Percentiles rank a stretch among this genome's conserved stretches.
phyloP scores from a whole-genome alignment of 1,284 basidiomycete species.

The Athelia psychrophila region DNA sequence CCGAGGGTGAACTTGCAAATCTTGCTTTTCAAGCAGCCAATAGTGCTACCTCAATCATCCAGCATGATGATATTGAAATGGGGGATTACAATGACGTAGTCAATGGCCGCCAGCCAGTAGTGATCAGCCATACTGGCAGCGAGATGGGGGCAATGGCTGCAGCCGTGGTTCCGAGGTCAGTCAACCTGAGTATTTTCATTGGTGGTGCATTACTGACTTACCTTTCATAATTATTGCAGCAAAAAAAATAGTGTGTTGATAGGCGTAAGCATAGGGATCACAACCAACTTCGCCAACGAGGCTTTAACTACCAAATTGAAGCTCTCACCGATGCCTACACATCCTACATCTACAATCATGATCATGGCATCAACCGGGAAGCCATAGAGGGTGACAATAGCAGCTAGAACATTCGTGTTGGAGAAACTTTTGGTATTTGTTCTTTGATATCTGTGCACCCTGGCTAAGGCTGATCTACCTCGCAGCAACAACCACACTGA shows the following conservation, averaged over 20 bases:
- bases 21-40: slow-evolving; percentile 2
- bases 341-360: not conserved
- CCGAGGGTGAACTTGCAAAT: not conserved
- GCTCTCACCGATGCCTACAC: slow-evolving; percentile 6
- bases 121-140: slow-evolving; percentile 16
- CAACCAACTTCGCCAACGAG: slow-evolving; percentile 2
- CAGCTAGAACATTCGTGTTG: slow-evolving; percentile 1
- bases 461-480: not conserved
- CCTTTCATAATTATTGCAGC: slow-evolving; percentile 8
- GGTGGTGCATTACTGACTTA: slow-evolving; percentile 23
- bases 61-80: not conserved
- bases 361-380: not conserved
- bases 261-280: slow-evolving; percentile 1
- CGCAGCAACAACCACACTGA: not conserved
- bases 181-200: slow-evolving; percentile 19
- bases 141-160: no score
- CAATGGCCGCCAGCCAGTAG: slow-evolving; percentile 17
- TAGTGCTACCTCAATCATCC: not conserved
- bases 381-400: no score
- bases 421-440: not conserved
- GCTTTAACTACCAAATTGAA: not conserved
- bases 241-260: not conserved
- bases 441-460: not conserved
- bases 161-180: slow-evolving; percentile 13
- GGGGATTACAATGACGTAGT: not conserved